Conservation (phyloP, 2,329 filamentous ascomycete genomes). For the Fusarium longipes region DNA sequence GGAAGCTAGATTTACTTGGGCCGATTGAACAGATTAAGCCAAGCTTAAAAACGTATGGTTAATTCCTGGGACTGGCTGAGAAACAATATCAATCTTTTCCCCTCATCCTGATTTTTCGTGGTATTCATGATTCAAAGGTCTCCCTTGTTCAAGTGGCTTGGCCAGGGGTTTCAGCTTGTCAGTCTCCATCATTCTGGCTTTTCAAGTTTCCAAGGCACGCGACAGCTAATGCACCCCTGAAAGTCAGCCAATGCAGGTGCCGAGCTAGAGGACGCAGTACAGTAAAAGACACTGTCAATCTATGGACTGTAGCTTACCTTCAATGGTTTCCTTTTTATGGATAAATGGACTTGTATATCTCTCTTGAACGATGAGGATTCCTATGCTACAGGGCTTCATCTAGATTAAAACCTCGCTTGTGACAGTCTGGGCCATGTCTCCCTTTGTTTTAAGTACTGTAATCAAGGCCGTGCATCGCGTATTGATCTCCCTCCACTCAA, state of each 20-base stretch:
- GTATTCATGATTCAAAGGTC: not conserved
- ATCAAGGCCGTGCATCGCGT: conserved; percentile 25
- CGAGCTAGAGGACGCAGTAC: not conserved
- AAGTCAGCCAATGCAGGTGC: not conserved
- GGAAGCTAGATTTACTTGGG: conserved; percentile 18
- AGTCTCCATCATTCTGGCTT: conserved; percentile 1
- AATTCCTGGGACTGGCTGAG: not conserved
- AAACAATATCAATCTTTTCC: conserved; percentile 6
- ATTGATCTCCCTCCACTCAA: conserved; percentile 11
- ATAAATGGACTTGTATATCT: no score
- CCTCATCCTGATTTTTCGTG: not conserved
- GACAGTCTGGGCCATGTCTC: not conserved
- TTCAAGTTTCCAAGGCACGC: conserved; percentile 3
- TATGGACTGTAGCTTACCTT: no score
- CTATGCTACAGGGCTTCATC: not conserved
- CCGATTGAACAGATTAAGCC: not conserved
- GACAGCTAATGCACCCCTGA: conserved; percentile 24
- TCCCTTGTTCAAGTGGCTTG: conserved; percentile 10
- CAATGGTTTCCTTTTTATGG: no score
- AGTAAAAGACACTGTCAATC: no score
- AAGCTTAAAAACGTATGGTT: conserved; percentile 7
- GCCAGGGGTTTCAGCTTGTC: conserved; percentile 20
- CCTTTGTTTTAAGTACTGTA: not conserved
- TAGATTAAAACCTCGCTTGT: not conserved
- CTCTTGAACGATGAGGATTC: no score